Evolutionary conservation across 164 flowering plant genomes (phyloP), one percentile per base, ranked within the genome.

Genomic region (Tetrastigma voinierianum): DNA sequence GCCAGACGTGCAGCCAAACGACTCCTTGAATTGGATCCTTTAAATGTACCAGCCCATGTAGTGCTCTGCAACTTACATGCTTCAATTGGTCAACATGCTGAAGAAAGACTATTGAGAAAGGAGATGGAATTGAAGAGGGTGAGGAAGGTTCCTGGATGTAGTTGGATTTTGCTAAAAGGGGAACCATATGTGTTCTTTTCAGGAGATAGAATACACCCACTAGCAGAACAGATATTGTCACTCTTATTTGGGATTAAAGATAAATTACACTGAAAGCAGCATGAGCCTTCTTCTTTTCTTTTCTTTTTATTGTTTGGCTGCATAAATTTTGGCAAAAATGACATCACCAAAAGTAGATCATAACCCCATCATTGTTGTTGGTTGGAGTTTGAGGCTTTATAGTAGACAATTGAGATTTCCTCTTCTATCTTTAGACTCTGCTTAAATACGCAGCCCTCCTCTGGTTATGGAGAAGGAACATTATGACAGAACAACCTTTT

Each of bases 91-190:
- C 64, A 54, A 62, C 74, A 67, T 51, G 10, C 21, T 14, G 81
- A 84, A 59, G 90, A 75, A 49, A 65, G 61, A 24, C 62, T 63
- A 51, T 57, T 86, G 65, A 82, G 92, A 52, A 79, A 70, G 68
- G 81, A 69, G 63, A 88, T 88, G 87, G 76, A 76, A 40, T 56
- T 63, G 64, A 88, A 83, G 71, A 83, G 90, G 24, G 78, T 83
- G 69, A 81, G 68, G 52, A 85, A 85, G 60, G 67, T 48, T 69
- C 84, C 90, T 62, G 92, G 92, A 3, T 84, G 82, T 68, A 87
- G 92, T 70, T 87, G 92, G 92, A 76, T 84, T 54, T 14, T 64
- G 54, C 25, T 77, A 52, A 73, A 70, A 65, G 87, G 84, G 3
- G 64, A 19, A 64, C 64, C 61, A 68, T 75, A 75, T 61, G 61